Percentiles rank a stretch among this genome's conserved stretches.
Conservation (phyloP, 495 filamentous ascomycete genomes). For the Neurospora terricola region DNA sequence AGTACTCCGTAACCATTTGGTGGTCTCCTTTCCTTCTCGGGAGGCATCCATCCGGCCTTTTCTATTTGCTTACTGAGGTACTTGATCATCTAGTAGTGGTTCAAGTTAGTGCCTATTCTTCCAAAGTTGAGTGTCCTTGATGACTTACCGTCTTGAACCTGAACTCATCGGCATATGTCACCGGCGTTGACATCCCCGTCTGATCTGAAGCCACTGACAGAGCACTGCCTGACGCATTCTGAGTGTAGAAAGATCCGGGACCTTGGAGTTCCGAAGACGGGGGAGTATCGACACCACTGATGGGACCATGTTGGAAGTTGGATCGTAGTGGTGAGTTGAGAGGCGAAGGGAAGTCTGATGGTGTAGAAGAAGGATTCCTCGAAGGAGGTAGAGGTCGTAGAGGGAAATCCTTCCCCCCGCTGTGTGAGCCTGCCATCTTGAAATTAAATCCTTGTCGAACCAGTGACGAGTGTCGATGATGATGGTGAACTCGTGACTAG, state of each 20-base stretch:
- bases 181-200: neutral
- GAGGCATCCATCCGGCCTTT: conserved; percentile 51
- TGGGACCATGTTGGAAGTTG: neutral
- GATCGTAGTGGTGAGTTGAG: neutral
- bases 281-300: neutral
- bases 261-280: neutral
- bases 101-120: conserved; percentile 33
- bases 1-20: conserved; percentile 51
- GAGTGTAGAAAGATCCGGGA: neutral
- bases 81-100: conserved; percentile 62
- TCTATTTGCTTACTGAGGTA: conserved; percentile 65
- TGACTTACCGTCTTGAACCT: conserved; percentile 6
- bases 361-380: neutral
- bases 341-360: conserved; percentile 1
- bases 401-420: conserved; percentile 2
- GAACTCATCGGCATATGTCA: conserved; percentile 6
- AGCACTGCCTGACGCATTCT: neutral
- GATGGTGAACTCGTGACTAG: neutral
- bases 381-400: neutral
- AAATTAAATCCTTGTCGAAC: neutral
- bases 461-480: neutral
- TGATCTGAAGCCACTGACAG: conserved; percentile 1
- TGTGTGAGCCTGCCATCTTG: neutral
- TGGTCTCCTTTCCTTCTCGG: conserved; percentile 32
- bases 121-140: no score